Base-by-base conservation (phyloP, 345 rosid species). In the Pistacia atlantica region DNA sequence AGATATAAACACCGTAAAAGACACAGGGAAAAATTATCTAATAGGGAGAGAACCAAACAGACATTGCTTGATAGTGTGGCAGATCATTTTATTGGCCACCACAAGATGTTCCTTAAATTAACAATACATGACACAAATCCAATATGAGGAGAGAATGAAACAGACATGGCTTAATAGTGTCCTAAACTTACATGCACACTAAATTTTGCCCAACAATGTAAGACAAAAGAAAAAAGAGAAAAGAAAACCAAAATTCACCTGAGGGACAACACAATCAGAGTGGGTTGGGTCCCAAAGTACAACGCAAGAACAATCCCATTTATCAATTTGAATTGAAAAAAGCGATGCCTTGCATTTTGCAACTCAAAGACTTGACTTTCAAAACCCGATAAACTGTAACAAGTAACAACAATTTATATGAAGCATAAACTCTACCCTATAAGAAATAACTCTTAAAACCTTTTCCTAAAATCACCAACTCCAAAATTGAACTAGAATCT, bases 251-350 rank as follows among this genome's bases (percentile, higher is more conserved):
- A 20, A 25, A 11, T 37, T 25, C 68, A 79, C 85, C 85, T 82
- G 82, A 57, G 85, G 82, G 45, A 76, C 82, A 67, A 77, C 73
- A 68, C 82, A 79, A 61, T 82, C 82, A 5, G 82, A 57, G 65
- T 69, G 76, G 11, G 65, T 18, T 69, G 80, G 83, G 35, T 83
- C 85, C 85, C 85, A 83, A 46, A 14, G 70, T 73, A 83, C 65
- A 58, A 80, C 31, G 20, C 80, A 79, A 73, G 80, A 83, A 65
- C 85, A 83, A 52, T 79, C 85, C 85, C 85, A 83, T 64, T 69
- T 55, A 68, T 56, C 69, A 13, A 73, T 79, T 76, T 83, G 83
- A 70, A 69, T 66, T 73, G 76, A 80, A 28, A 72, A 76, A 52
- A 76, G 68, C 37, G 80, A 80, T 18, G 83, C 85, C 69, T 83